Evolutionary conservation across 176 grass and related monocot species (phyloP), one percentile per base, ranked within the genome.

Genomic region (Juncus inflexus): DNA sequence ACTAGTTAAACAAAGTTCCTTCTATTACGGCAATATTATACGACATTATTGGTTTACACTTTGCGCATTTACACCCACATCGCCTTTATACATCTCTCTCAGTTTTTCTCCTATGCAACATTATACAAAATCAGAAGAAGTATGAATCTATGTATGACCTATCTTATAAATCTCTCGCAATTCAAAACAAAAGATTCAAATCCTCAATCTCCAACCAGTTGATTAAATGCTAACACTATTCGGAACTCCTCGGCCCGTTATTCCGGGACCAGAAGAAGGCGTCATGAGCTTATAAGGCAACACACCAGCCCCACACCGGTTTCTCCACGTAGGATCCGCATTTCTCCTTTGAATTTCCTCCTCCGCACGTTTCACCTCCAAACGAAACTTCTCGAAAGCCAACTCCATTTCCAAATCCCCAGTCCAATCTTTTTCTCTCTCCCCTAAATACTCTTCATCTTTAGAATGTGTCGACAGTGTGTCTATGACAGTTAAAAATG

Each of bases 401-500:
- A 63, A 70, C 52, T 83, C 75, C 41, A 85, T 83, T 7, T 9
- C 73, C 3, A 60, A 71, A 74, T 99, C 94, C 2, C 83, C 85
- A 12, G 89, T 99, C 94, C 94, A 99, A 43, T 38, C 67, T 57
- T 86, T 77, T 42, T 90, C 84, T 2, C 88, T 39, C 78, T 99
- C 85, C 3, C 94, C 94, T 50, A 99, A 81, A 78, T 99, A 99
- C 69, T 99, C 47, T 76, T 99, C 94, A 56, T 99, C 94, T 49
- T 59, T 84, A 3, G 94, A 99, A 80, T 99, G 94, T 40, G 94
- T 99, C 12, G 94, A 99, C 2, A 99, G 81, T 41, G 94, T 99
- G 83, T 99, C 94, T 63, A 99, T 99, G 43, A 99, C 89, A 5
- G 94, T 99, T 88, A 99, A 89, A 81, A 99, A 99, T 0, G 88